phyloP scores from a whole-genome alignment of 495 filamentous ascomycete species.

The Aspergillus kassunensis region DNA sequence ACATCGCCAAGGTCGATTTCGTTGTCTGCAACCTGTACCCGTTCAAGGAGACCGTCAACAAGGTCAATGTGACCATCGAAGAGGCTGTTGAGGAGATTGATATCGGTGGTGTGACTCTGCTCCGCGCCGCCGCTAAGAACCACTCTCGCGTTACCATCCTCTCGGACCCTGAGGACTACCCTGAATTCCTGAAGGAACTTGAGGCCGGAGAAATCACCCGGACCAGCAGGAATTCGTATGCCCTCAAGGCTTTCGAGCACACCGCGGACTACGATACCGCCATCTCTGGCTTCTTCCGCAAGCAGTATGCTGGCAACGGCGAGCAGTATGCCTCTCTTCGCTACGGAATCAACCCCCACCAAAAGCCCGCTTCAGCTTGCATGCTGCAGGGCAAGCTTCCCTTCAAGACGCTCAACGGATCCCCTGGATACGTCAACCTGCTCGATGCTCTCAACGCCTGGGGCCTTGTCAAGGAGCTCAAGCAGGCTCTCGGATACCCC shows the following conservation, averaged over 20 bases:
- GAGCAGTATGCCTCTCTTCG: conserved; percentile 78
- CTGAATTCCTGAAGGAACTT: conserved; percentile 87
- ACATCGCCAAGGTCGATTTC: conserved; percentile 96
- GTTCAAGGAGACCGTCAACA: conserved; percentile 95
- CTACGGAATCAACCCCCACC: conserved; percentile 96
- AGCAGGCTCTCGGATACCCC: conserved; percentile 78
- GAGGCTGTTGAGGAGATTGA: conserved; percentile 99
- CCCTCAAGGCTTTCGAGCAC: conserved; percentile 95
- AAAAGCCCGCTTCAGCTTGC: conserved; percentile 88
- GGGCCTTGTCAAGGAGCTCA: conserved; percentile 94
- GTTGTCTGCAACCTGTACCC: conserved; percentile 98
- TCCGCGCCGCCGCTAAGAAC: conserved; percentile 96
- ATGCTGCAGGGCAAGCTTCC: conserved; percentile 68
- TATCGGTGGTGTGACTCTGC: conserved; percentile 94
- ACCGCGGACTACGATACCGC: conserved; percentile 96
- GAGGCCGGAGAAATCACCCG: conserved; percentile 81
- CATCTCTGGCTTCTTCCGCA: conserved; percentile 95
- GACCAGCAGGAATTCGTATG: conserved; percentile 75
- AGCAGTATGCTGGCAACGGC: conserved; percentile 86
- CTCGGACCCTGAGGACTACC: conserved; percentile 88
- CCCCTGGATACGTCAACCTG: conserved; percentile 95
- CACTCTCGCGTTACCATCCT: conserved; percentile 92
- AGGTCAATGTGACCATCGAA: conserved; percentile 91
- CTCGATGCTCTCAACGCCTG: conserved; percentile 96
- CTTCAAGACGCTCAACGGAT: conserved; percentile 93